Base-by-base conservation (phyloP, 495 filamentous ascomycete species). In the Lophiostoma macrostomum region DNA sequence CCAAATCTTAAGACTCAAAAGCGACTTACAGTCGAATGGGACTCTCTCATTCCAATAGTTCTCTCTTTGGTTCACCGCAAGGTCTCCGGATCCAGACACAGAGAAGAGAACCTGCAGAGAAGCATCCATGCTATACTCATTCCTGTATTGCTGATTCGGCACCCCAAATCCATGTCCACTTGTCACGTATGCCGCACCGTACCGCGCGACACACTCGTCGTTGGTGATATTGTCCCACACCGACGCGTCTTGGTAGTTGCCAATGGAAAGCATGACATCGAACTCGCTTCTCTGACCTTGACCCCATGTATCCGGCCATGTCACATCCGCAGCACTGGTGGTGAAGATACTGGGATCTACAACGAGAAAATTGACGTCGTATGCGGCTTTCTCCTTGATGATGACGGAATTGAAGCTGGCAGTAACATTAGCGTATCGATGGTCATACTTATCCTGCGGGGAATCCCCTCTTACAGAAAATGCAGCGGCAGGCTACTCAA, bases 401-500 rank as follows among this genome's bases (percentile, higher is more conserved):
- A 75, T 58, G 4, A 67, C 67, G 1, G 69, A 73, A 37, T 75
- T 74, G 45, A 73, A 74, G 37, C 67, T 75, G 44, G n/a, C 25
- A 13, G 25, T 14, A 16, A 11, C 5, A 41, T 42, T 16, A 57
- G 19, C 6, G 11, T 30, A 37, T n/a, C 18, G n/a, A n/a, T 27
- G 5, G 35, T 27, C 7, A 14, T 14, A 23, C 10, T 7, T 1
- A 1, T 27, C 25, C 10, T 1, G 1, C 20, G 4, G 37, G 16
- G 13, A 11, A 40, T n/a, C n/a, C n/a, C n/a, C n/a, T n/a, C 56
- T 44, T 52, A 55, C 50, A 60, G 22, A 29, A 60, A 50, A 25
- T 60, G 56, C 16, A 60, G 27, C 1, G 56, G 56, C 13, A 54
- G 10, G 14, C 29, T 39, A 24, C 56, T 60, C 3, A 60, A 16